Evolutionary conservation across 2,329 filamentous ascomycete species (phyloP).

Genomic region (Nothophaeocryptopus gaeumannii): DNA sequence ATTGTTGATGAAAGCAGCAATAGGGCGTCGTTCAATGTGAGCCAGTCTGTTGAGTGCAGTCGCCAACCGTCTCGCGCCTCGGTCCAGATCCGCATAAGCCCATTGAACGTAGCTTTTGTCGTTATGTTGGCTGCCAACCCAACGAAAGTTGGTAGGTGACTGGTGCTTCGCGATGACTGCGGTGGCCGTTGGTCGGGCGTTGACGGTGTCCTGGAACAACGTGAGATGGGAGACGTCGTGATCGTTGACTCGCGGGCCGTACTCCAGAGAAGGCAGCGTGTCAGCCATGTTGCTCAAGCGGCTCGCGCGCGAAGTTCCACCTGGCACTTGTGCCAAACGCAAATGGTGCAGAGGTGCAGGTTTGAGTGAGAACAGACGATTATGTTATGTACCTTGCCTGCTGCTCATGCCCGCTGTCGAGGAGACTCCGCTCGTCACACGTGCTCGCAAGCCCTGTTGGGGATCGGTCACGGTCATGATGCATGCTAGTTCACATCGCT

Average conservation of each 20-base stretch:
- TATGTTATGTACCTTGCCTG: constrained; percentile 21
- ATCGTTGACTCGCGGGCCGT: constrained; percentile 27
- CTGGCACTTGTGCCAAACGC: constrained; percentile 13
- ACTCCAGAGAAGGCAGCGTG: constrained; percentile 26
- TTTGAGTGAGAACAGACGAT: constrained; percentile 9
- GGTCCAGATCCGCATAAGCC: constrained; percentile 34
- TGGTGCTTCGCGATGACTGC: constrained; percentile 34
- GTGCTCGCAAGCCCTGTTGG: constrained; percentile 13
- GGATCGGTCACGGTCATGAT: constrained; percentile 13
- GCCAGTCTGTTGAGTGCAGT: constrained; percentile 31
- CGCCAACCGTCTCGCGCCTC: constrained; percentile 31
- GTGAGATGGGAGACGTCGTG: constrained; percentile 30
- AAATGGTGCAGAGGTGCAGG: constrained; percentile 16
- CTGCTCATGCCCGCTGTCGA: constrained; percentile 19
- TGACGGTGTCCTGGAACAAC: constrained; percentile 33
- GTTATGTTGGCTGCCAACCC: constrained; percentile 30
- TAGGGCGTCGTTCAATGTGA: constrained; percentile 32
- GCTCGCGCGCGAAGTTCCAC: constrained; percentile 15
- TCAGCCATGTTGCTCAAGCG: constrained; percentile 23
- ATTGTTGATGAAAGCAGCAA: constrained; percentile 33
- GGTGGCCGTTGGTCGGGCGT: constrained; percentile 29
- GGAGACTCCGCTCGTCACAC: constrained; percentile 16
- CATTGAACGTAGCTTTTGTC: constrained; percentile 31
- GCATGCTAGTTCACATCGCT: constrained; percentile 11
- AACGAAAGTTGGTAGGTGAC: constrained; percentile 28